Base-by-base conservation (phyloP, 2,329 filamentous ascomycete genomes). In the Botrytis elliptica region DNA sequence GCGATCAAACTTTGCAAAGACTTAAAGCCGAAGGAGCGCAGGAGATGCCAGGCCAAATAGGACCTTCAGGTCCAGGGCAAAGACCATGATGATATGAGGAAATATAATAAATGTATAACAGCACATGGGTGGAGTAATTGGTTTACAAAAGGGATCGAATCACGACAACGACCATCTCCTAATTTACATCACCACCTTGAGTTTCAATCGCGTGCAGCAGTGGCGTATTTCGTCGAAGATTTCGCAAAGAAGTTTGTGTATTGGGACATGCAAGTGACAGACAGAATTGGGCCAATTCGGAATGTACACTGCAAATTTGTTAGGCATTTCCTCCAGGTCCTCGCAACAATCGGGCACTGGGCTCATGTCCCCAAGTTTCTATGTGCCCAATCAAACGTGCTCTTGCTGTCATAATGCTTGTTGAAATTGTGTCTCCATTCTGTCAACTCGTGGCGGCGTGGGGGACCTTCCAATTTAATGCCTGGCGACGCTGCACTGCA, bases 1-100 rank as follows among this genome's bases (percentile, higher is more conserved):
- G 95, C 83, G 91, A 93, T 80, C 86, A 91, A 83, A 92, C 93
- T 38, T 85, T 97, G 77, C 91, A 92, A 79, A 89, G 90, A 81
- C 88, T 97, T 79, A 87, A 92, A 81, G 87, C 86, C 65, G 91
- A 95, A 82, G 92, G 92, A 76, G 93, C 92, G 20, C 85, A 87
- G 76, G 86, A 88, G 82, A 86, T 93, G 81, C 78, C 79, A 3
- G 79, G 79, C 5, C 74, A 78, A 29, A 71, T 80, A 73, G 75
- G 73, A 29, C 76, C 76, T 68, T 59, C 60, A 36, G 72, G 46
- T 18, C 71, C 71, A n/a, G 73, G 70, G 55, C 73, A 67, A 40
- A 63, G 60, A 25, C 65, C 71, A 64, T 75, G 55, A 75, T n/a
- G 60, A 44, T 42, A 14, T 33, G n/a, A 52, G 20, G 59, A 65